A percentile compares a stretch with the other conserved stretches of the same genome.
These are phyloP conservation scores for Xylaria intraflava DNA, from an alignment of 495 filamentous ascomycete species.

Conservation along the genomic window DNA sequence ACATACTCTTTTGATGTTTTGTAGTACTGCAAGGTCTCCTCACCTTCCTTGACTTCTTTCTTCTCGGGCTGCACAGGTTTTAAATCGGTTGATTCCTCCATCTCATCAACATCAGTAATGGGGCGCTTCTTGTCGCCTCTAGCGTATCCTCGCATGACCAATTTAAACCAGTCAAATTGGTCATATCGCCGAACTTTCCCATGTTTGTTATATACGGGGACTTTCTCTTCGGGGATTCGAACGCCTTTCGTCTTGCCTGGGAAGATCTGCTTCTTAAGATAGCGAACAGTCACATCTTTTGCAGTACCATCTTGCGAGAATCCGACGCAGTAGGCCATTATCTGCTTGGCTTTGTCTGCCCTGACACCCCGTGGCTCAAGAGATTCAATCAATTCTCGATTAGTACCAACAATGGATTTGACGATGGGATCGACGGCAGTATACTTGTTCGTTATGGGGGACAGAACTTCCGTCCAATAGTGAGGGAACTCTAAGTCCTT, in stretches of 20 bases:
- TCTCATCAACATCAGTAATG: conserved; percentile 61
- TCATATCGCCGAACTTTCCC: conserved; percentile 66
- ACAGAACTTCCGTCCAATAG: conserved; percentile 91
- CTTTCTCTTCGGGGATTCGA: conserved; percentile 67
- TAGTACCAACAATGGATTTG: conserved; percentile 58
- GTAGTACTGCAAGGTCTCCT: conserved; percentile 78
- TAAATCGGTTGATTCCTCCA: conserved; percentile 71
- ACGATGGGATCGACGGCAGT: conserved; percentile 73
- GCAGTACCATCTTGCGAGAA: conserved; percentile 80
- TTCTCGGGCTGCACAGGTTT: conserved; percentile 63
- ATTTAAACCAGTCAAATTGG: conserved; percentile 81
- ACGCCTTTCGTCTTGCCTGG: conserved; percentile 89
- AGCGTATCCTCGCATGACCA: conserved; percentile 64
- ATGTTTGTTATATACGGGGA: conserved; percentile 65
- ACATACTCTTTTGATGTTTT: conserved; percentile 81
- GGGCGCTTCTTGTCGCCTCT: conserved; percentile 47
- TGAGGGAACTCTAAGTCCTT: conserved; percentile 71
- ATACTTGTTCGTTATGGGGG: conserved; percentile 67
- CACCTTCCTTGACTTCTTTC: conserved; percentile 63
- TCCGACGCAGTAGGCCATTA: conserved; percentile 86
- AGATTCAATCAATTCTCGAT: conserved; percentile 59
- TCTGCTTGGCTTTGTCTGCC: conserved; percentile 78
- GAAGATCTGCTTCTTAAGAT: conserved; percentile 75
- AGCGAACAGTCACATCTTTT: conserved; percentile 91
- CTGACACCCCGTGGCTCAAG: conserved; percentile 79